Evolutionary conservation across 306 rosid genomes (phyloP), one percentile per base, ranked within the genome.

Genomic region (Canavalia ensiformis): DNA sequence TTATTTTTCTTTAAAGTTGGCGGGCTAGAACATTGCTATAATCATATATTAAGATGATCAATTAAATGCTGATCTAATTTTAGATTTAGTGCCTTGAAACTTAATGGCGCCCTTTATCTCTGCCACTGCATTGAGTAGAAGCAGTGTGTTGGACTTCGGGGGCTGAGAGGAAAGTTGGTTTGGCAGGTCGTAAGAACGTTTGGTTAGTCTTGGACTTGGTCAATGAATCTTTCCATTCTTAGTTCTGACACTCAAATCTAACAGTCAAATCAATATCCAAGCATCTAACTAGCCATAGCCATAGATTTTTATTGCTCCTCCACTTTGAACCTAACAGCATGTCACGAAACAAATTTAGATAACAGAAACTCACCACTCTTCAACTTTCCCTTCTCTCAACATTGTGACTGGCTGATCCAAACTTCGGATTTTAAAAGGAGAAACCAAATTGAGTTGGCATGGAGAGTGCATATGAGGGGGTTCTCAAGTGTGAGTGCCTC

Each of bases 181-280:
- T 76, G 80, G 18, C 0, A 44, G 47, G 34, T 2, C 25, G 59
- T 44, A 46, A 62, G 80, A 76, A 76, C 62, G 80, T 76, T 75
- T 76, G 79, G 72, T 76, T 62, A 28, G 62, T 62, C 5, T 31
- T 33, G 41, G 39, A 42, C 56, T 75, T 60, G 62, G 72, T 62
- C 72, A 18, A 52, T 47, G 80, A 76, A 76, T 76, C 62, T 51
- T 18, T 60, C 80, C 80, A 62, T 63, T 75, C 71, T 7, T 76
- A n/a, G 62, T 76, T 75, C 56, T 58, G 69, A 75, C 10, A 9
- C 44, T 57, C 69, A 12, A 52, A 79, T 79, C 83, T 79, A 69
- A 79, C 83, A 64, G 76, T 79, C 83, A 79, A 78, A 69, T 79
- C 62, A 41, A 39, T 44, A 68, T n/a, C 37, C 49, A 60, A 60